Percentiles rank a stretch among this genome's conserved stretches.
These are phyloP conservation scores for Hypoxylon trugodes DNA, from an alignment of 495 filamentous ascomycete species.

Conservation along the genomic window DNA sequence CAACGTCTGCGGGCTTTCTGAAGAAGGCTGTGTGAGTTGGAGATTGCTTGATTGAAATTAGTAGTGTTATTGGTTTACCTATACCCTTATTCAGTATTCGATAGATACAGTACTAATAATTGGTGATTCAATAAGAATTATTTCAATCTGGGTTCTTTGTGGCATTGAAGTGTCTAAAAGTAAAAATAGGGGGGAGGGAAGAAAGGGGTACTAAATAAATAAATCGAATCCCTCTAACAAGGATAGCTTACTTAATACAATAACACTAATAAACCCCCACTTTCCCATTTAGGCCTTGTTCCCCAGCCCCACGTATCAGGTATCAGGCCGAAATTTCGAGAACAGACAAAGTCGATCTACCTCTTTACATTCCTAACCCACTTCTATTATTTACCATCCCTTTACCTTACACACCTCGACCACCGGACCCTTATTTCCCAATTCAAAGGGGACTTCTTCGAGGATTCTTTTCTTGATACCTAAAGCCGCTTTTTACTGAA, in stretches of 20 bases:
- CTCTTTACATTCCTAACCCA: not conserved
- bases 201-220: not conserved
- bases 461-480: not conserved
- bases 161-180: too few relatives aligned
- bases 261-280: too few relatives aligned
- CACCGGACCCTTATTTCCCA: not conserved
- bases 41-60: too few relatives aligned
- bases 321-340: constrained; percentile 44
- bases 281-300: constrained; percentile 24
- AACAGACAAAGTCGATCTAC: constrained; percentile 19
- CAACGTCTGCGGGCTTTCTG: too few relatives aligned
- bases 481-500: not conserved
- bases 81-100: too few relatives aligned
- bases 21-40: too few relatives aligned
- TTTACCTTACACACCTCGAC: not conserved
- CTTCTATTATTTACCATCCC: not conserved
- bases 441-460: not conserved
- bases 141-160: too few relatives aligned
- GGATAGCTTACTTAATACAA: not conserved
- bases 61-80: too few relatives aligned
- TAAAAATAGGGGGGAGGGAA: not conserved
- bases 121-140: too few relatives aligned
- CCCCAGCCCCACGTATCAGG: constrained; percentile 10
- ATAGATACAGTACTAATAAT: too few relatives aligned
- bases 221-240: not conserved